Evolutionary conservation across 108 stramenopile genomes (phyloP), one percentile per base, ranked within the genome.

Genomic region (Conticribra weissflogii): DNA sequence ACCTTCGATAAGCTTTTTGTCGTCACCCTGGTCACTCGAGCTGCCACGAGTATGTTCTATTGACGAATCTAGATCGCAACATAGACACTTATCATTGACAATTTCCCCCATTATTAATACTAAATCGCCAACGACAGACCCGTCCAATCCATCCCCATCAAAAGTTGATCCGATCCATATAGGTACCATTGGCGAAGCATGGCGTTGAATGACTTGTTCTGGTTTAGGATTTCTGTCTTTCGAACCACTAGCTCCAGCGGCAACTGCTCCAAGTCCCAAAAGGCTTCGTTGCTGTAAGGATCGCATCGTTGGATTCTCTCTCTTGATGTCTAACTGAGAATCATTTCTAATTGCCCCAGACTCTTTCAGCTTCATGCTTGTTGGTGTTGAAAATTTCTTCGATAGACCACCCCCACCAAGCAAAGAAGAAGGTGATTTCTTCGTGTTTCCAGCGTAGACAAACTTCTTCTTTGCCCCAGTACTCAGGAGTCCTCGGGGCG

Each of bases 91-190:
- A n/a, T 79, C 78, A 7, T 56, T 59, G 17, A 79, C 71, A 45
- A 79, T 72, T 21, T 79, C 78, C 45, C 78, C 78, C 78, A 79
- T 72, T 3, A 79, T 67, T 71, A 79, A 72, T n/a, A 79, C 78
- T 54, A 79, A 72, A 63, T 79, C 78, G 52, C 71, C 68, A 16
- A 72, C 50, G n/a, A 72, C 78, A n/a, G 78, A 72, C 4, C 66
- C 78, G 54, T 72, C 78, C 17, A 79, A 59, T 45, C 71, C 71
- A 68, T 72, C 65, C 21, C 33, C 71, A 33, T 72, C 45, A 23
- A 34, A 32, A 1, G 54, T 66, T 15, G 78, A 63, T 79, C 78
- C 78, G 56, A n/a, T n/a, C n/a, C n/a, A n/a, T n/a, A n/a, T n/a
- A n/a, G n/a, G n/a, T n/a, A n/a, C n/a, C n/a, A n/a, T n/a, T n/a